phyloP scores from a whole-genome alignment of 2,329 filamentous ascomycete species.

The Cryphonectria radicalis region DNA sequence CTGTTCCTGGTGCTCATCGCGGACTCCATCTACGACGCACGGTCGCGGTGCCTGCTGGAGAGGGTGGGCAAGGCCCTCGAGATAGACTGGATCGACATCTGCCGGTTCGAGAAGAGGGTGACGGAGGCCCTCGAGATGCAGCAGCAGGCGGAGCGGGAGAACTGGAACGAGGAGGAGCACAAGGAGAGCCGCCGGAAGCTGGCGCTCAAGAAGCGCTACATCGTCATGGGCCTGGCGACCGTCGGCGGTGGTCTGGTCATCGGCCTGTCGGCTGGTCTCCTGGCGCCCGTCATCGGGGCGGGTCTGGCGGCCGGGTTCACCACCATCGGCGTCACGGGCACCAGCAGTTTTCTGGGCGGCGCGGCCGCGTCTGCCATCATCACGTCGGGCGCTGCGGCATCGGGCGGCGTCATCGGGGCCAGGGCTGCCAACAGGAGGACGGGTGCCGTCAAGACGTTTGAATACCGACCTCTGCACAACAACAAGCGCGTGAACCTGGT shows the following conservation, averaged over 20 bases:
- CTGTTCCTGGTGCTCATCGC: constrained; percentile 94
- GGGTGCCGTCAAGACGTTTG: constrained; percentile 92
- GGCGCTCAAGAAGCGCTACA: constrained; percentile 80
- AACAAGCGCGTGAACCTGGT: constrained; percentile 97
- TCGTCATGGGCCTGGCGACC: constrained; percentile 96
- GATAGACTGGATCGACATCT: constrained; percentile 90
- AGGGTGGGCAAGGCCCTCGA: constrained; percentile 79
- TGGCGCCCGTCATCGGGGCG: constrained; percentile 92
- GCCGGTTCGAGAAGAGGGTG: constrained; percentile 94
- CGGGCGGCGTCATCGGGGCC: constrained; percentile 84
- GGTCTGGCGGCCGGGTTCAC: constrained; percentile 94
- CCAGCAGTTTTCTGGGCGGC: constrained; percentile 85
- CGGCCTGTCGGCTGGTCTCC: constrained; percentile 86
- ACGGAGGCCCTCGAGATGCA: constrained; percentile 98
- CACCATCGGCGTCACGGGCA: constrained; percentile 90
- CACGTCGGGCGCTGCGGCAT: constrained; percentile 84
- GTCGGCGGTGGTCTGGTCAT: constrained; percentile 95
- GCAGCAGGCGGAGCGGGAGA: constrained; percentile 90
- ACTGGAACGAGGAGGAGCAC: constrained; percentile 96
- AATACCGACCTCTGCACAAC: constrained; percentile 95
- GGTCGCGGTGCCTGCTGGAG: constrained; percentile 84
- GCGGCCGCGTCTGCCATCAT: constrained; percentile 93
- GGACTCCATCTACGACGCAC: constrained; percentile 90
- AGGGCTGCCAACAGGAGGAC: constrained; percentile 86
- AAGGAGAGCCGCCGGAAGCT: constrained; percentile 84